A percentile compares a stretch with the other conserved stretches of the same genome.
phyloP scores from a whole-genome alignment of 2,329 filamentous ascomycete species.

The Magnaporthiopsis poae region DNA sequence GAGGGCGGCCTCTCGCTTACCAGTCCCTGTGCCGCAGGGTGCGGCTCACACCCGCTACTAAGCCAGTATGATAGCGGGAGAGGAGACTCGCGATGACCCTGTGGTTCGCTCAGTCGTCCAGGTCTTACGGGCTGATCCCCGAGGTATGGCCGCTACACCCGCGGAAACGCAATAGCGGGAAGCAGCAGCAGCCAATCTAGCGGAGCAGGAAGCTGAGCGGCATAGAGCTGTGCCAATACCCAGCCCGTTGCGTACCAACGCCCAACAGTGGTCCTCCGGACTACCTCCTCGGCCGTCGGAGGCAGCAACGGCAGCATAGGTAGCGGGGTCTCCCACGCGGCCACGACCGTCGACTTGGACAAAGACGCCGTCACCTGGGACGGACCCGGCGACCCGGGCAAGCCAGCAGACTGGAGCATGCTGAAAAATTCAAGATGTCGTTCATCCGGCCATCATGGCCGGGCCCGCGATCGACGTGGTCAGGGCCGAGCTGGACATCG shows the following conservation, averaged over 20 bases:
- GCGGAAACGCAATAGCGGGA: background rate
- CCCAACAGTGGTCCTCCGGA: too few species aligned
- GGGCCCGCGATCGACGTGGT: background rate
- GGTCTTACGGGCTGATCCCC: background rate
- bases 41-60: too few species aligned
- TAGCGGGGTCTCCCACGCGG: too few species aligned
- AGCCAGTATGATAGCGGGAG: too few species aligned
- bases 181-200: background rate
- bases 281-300: too few species aligned
- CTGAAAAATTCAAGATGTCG: too few species aligned
- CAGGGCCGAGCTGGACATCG: background rate
- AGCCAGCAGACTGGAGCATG: slow-evolving; percentile 44
- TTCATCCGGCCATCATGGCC: background rate
- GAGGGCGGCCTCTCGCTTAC: background rate
- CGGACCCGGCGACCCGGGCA: slow-evolving; percentile 40
- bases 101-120: background rate
- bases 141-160: too few species aligned
- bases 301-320: too few species aligned
- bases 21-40: too few species aligned
- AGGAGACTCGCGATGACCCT: background rate
- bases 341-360: too few species aligned
- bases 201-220: background rate
- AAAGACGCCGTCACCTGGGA: slow-evolving; percentile 37
- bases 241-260: too few species aligned
- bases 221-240: background rate